phyloP scores from a whole-genome alignment of 2,329 filamentous ascomycete species.

The Fusarium fujikuroi region DNA sequence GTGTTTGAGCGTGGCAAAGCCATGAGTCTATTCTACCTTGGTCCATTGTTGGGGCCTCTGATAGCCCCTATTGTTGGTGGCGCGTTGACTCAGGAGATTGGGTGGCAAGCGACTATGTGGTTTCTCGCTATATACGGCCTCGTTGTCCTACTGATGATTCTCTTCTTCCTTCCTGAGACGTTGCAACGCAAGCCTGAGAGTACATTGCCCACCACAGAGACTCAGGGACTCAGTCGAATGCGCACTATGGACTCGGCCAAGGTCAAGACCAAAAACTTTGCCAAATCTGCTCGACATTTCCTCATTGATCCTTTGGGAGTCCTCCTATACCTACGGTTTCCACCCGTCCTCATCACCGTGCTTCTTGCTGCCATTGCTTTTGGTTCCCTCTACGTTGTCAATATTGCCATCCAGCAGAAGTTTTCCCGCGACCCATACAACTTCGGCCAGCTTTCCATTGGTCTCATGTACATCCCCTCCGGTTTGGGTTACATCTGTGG shows the following conservation, averaged over 20 bases:
- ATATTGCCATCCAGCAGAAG: slow-evolving; percentile 78
- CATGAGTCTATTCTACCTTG: slow-evolving; percentile 87
- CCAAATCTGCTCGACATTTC: slow-evolving; percentile 65
- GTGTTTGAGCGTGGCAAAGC: slow-evolving; percentile 75
- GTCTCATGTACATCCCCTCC: slow-evolving; percentile 80
- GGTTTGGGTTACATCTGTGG: slow-evolving; percentile 78
- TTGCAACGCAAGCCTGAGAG: slow-evolving; percentile 52
- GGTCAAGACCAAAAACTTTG: slow-evolving; percentile 63
- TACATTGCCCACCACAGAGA: background rate
- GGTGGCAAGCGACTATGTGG: slow-evolving; percentile 83
- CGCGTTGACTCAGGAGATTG: slow-evolving; percentile 72
- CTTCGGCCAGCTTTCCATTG: slow-evolving; percentile 75
- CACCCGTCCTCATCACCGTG: slow-evolving; percentile 77
- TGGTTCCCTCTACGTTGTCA: slow-evolving; percentile 78
- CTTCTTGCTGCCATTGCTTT: slow-evolving; percentile 81
- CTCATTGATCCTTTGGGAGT: slow-evolving; percentile 79
- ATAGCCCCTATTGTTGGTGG: slow-evolving; percentile 82
- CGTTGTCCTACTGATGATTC: slow-evolving; percentile 63
- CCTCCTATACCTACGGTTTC: slow-evolving; percentile 77
- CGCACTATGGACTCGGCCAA: slow-evolving; percentile 72
- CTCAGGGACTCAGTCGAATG: slow-evolving; percentile 55
- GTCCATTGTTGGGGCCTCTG: slow-evolving; percentile 79
- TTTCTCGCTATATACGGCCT: slow-evolving; percentile 78
- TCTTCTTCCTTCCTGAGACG: slow-evolving; percentile 74
- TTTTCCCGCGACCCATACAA: slow-evolving; percentile 75